phyloP scores from a whole-genome alignment of 257 asterid species.

The Solanum appendiculatum region DNA sequence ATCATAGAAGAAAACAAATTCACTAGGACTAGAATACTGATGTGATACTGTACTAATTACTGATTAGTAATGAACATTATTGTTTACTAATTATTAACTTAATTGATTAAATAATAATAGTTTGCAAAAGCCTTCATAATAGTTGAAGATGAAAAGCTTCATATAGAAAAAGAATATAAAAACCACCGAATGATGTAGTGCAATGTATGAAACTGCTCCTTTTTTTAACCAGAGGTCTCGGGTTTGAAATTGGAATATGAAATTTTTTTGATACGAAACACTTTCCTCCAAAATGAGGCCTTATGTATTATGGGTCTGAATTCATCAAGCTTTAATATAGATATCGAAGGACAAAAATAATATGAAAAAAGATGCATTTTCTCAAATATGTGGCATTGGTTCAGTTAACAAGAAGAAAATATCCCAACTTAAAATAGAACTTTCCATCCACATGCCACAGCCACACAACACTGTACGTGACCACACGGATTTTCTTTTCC shows the following conservation, averaged over 20 bases:
- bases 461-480: background rate
- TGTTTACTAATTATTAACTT: background rate
- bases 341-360: no score
- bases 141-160: background rate
- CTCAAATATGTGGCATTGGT: background rate
- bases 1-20: background rate
- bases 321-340: no score
- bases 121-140: background rate
- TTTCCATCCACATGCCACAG: background rate
- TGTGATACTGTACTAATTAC: background rate
- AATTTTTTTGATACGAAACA: no score
- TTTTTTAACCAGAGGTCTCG: no score
- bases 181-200: background rate
- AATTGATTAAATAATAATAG: background rate
- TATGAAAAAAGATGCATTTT: background rate
- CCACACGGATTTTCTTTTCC: background rate
- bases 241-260: no score
- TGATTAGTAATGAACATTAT: background rate
- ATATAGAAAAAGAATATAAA: background rate
- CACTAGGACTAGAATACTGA: background rate
- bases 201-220: accelerated
- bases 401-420: background rate
- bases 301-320: no score
- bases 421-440: background rate
- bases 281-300: no score